Evolutionary conservation across 257 asterid genomes (phyloP).

Genomic region (Ajuga chamaepitys): DNA sequence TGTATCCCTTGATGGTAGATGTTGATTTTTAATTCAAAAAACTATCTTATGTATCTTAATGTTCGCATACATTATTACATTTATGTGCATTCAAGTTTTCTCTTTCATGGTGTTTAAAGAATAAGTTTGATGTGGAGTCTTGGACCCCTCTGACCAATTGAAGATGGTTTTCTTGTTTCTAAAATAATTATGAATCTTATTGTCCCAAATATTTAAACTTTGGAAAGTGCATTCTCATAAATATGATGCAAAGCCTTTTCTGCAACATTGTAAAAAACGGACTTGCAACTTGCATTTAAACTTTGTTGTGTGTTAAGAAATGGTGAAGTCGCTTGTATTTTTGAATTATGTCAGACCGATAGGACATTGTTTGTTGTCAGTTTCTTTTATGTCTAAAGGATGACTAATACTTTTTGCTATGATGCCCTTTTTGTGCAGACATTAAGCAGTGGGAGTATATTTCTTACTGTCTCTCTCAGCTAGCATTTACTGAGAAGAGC

Average conservation of each 20-base stretch:
- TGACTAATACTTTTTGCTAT: slow-evolving; percentile 1
- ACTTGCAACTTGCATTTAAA: neutral
- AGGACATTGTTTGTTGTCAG: neutral
- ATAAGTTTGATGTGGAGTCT: too few species aligned
- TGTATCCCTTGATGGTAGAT: too few species aligned
- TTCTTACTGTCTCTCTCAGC: slow-evolving; percentile 94
- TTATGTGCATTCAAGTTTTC: too few species aligned
- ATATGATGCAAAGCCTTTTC: too few species aligned
- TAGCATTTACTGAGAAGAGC: slow-evolving; percentile 87
- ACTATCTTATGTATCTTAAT: neutral
- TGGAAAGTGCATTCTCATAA: neutral
- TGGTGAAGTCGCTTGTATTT: neutral
- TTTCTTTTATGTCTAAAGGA: slow-evolving; percentile 3
- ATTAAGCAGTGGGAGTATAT: slow-evolving; percentile 75
- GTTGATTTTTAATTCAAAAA: neutral
- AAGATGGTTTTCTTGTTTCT: neutral
- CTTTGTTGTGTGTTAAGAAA: neutral
- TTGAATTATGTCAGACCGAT: neutral
- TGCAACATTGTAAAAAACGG: too few species aligned
- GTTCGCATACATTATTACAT: neutral
- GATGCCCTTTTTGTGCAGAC: slow-evolving; percentile 44
- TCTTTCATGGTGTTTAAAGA: too few species aligned
- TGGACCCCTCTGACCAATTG: neutral
- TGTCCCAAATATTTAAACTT: neutral
- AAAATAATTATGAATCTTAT: neutral